Evolutionary conservation across 805 yeast genomes (phyloP), one percentile per base, ranked within the genome.

Genomic region (Barnettozyma botsteinii): DNA sequence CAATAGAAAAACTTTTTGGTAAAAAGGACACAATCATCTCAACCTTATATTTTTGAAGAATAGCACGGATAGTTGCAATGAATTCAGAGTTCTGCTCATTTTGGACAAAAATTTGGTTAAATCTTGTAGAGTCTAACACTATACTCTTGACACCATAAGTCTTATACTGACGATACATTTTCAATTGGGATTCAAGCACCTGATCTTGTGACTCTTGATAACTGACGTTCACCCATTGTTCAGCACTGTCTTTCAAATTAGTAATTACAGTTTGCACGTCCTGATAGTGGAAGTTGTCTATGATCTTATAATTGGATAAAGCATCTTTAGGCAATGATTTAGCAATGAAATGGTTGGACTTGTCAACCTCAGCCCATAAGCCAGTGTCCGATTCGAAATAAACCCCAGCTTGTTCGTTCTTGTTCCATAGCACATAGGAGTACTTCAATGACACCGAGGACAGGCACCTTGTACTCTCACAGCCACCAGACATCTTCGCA

Each of bases 11-110:
- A 24, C 42, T 33, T 34, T 63, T 62, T 14, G 50, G 47, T 22
- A 47, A 49, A 33, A 64, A 60, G 35, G 72, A 63, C 11, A 77
- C 59, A 20, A 69, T 46, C 27, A 79, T 65, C 45, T 76, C 75
- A 12, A 75, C 79, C 4, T 64, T 55, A 45, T 67, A 65, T 33
- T 55, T 63, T 20, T 54, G 43, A 1, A 79, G 68, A 10, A 79
- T 50, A 21, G 64, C 57, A 8, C 57, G 49, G 36, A 79, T 52
- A 9, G 64, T 50, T 6, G 45, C 25, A 11, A 41, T 20, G n/a
- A 46, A 37, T 7, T 37, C 50, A 24, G 31, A 46, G 31, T 31
- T 35, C 20, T 37, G 22, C 7, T 24, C 32, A 24, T 19, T 14
- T 14, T 31, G 37, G 19, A 21, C 13, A 22, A 40, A 40, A 15